Conservation (phyloP, 306 rosid genomes). For the Gastrolobium bilobum region DNA sequence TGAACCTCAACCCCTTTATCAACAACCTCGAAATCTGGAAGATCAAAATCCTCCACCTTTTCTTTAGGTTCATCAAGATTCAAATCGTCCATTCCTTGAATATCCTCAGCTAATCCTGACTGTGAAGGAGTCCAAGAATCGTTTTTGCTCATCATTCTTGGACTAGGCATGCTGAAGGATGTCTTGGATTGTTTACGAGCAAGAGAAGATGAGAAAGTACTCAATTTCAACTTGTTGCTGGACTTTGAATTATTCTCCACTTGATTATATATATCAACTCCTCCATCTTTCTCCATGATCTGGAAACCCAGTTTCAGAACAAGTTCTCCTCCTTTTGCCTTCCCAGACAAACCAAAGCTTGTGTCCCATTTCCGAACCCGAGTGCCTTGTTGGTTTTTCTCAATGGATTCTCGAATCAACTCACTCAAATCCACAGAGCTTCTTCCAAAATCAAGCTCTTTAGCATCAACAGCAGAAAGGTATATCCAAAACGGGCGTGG, state of each 20-base stretch:
- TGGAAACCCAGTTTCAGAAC: constrained; percentile 93
- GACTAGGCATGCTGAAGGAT: constrained; percentile 94
- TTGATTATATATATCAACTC: constrained; percentile 76
- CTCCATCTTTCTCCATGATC: constrained; percentile 97
- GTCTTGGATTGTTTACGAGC: constrained; percentile 87
- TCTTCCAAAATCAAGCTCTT: constrained; percentile 88
- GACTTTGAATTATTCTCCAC: constrained; percentile 60
- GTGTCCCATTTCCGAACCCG: constrained; percentile 89
- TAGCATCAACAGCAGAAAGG: constrained; percentile 85
- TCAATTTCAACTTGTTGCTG: constrained; percentile 48
- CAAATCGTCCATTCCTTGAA: constrained; percentile 87
- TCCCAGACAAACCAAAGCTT: constrained; percentile 76
- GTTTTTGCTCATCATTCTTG: constrained; percentile 69
- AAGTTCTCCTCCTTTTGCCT: constrained; percentile 91
- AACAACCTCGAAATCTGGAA: constrained; percentile 88
- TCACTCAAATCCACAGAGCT: constrained; percentile 75
- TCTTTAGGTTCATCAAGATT: constrained; percentile 74
- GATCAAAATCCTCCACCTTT: constrained; percentile 80
- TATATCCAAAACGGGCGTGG: constrained; percentile 86
- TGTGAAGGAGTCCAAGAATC: constrained; percentile 82
- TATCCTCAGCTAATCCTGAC: constrained; percentile 46
- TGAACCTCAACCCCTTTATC: constrained; percentile 93
- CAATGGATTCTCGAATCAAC: constrained; percentile 78
- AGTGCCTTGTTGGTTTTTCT: constrained; percentile 69
- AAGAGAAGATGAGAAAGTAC: constrained; percentile 55